Conservation (phyloP, 108 stramenopile species). For the Pinguiococcus pyrenoidosus region DNA sequence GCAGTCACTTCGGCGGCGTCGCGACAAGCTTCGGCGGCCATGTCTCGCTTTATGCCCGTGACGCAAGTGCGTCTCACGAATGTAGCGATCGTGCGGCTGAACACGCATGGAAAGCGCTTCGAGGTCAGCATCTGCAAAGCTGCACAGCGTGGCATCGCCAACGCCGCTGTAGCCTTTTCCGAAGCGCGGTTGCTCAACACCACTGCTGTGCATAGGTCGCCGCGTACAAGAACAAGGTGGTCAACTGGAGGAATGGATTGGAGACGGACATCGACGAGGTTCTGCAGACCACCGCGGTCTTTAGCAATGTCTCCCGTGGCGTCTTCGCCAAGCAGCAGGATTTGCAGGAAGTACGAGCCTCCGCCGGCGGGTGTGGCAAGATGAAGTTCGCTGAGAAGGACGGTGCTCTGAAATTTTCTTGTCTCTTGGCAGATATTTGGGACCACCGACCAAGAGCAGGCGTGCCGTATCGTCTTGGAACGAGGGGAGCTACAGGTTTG, state of each 20-base stretch:
- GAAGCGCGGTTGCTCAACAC: no score
- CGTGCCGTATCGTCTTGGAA: conserved; percentile 61
- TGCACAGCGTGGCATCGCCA: background rate
- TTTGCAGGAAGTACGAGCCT: conserved; percentile 34
- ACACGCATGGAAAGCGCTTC: conserved; percentile 78
- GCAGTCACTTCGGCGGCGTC: no score
- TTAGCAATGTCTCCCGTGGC: conserved; percentile 90
- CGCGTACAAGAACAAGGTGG: conserved; percentile 37
- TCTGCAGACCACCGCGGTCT: conserved; percentile 85
- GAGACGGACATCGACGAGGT: conserved; percentile 95
- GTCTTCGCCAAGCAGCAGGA: conserved; percentile 72
- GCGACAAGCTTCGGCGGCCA: no score
- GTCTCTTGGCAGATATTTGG: conserved; percentile 85
- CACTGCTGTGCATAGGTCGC: no score
- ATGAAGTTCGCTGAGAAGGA: background rate
- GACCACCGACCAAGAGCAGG: conserved; percentile 55
- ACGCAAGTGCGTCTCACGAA: conserved; percentile 94
- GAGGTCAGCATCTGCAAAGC: conserved; percentile 63
- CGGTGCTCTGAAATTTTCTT: background rate
- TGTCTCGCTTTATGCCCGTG: conserved; percentile 63
- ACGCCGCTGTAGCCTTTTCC: background rate
- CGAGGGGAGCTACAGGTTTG: conserved; percentile 63
- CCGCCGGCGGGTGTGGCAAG: background rate
- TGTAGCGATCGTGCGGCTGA: conserved; percentile 81
- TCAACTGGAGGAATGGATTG: conserved; percentile 86